phyloP scores from a whole-genome alignment of 2,329 filamentous ascomycete genomes.

The Diplodia scrobiculata region DNA sequence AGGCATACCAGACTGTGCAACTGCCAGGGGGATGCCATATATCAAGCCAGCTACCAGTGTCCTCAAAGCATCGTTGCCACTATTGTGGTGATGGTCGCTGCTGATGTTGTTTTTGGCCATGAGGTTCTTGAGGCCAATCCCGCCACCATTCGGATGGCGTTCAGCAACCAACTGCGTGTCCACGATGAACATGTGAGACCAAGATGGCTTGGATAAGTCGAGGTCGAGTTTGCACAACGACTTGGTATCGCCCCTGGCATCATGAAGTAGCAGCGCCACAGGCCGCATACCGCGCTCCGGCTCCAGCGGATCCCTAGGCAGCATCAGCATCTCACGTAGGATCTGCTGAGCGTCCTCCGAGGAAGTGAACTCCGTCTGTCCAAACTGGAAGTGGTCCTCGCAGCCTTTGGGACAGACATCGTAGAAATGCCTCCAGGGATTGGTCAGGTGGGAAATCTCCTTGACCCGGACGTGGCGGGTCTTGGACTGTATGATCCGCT shows the following conservation, averaged over 20 bases:
- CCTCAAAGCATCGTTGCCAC: background rate
- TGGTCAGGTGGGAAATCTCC: background rate
- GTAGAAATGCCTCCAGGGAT: rapidly evolving
- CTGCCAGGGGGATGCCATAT: background rate
- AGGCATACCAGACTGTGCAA: no score
- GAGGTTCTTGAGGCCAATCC: background rate
- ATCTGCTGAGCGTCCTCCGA: background rate
- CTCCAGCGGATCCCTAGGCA: background rate
- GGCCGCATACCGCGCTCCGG: background rate
- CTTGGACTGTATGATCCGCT: background rate
- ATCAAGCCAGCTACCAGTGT: background rate
- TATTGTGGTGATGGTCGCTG: background rate
- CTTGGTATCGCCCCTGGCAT: background rate
- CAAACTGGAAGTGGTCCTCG: background rate
- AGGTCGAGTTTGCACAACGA: background rate
- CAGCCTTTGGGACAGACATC: background rate
- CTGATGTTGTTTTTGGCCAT: background rate
- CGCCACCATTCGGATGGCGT: rapidly evolving
- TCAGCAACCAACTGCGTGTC: background rate
- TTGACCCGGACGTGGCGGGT: background rate
- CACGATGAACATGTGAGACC: background rate
- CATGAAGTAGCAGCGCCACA: background rate
- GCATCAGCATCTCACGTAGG: background rate
- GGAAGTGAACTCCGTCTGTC: background rate
- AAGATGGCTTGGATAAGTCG: background rate